These are phyloP conservation scores for Hirsutella rhossiliensis DNA, from an alignment of 2,329 filamentous ascomycete species.

Conservation along the genomic window DNA sequence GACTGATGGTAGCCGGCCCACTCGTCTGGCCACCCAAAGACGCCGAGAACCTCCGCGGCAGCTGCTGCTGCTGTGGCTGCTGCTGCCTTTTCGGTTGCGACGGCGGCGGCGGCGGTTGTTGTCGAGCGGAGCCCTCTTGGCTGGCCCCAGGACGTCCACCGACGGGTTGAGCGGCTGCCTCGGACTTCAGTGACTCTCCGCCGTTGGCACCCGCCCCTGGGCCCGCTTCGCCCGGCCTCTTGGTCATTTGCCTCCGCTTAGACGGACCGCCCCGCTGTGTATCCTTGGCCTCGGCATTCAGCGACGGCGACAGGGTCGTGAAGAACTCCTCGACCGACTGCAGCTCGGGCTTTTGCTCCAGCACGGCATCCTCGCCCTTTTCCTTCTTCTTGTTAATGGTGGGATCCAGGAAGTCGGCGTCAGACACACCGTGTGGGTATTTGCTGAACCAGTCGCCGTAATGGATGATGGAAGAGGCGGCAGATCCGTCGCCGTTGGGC, in stretches of 20 bases:
- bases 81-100: slow-evolving; percentile 8
- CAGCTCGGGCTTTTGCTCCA: slow-evolving; percentile 81
- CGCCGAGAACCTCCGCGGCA: slow-evolving; percentile 26
- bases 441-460: slow-evolving; percentile 97
- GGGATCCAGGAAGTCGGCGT: slow-evolving; percentile 72
- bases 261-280: slow-evolving; percentile 8
- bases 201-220: not conserved
- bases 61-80: slow-evolving; percentile 7
- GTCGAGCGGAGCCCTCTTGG: slow-evolving; percentile 5
- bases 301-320: slow-evolving; percentile 59
- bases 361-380: slow-evolving; percentile 72
- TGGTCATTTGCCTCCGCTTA: slow-evolving; percentile 25
- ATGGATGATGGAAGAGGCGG: slow-evolving; percentile 59
- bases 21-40: slow-evolving; percentile 28
- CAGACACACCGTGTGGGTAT: slow-evolving; percentile 84
- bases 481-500: slow-evolving; percentile 31
- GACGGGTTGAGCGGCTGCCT: slow-evolving; percentile 3
- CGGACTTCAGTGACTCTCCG: slow-evolving; percentile 1
- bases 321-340: slow-evolving; percentile 94
- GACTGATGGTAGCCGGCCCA: slow-evolving; percentile 25
- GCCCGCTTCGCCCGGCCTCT: slow-evolving; percentile 14
- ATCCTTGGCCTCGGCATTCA: slow-evolving; percentile 31
- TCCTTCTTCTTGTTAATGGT: slow-evolving; percentile 57
- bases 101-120: slow-evolving; percentile 9
- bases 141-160: slow-evolving; percentile 3